phyloP scores from a whole-genome alignment of 176 grass and related monocot genomes.

The Cenchrus americanus region DNA sequence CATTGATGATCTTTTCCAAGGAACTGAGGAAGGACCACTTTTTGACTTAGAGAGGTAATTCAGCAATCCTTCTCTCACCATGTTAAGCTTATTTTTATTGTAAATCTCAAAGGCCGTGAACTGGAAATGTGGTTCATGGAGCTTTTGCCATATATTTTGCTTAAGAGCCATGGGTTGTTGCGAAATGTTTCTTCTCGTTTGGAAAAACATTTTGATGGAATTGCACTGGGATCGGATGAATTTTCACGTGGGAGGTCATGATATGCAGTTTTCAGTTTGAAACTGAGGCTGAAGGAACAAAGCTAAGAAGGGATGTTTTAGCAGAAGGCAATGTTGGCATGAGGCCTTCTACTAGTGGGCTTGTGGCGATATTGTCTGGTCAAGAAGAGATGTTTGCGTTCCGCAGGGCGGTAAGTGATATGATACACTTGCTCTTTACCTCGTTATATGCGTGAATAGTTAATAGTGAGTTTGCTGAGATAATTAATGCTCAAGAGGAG shows the following conservation, averaged over 20 bases:
- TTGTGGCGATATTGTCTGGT: slow-evolving; percentile 76
- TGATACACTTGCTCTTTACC: slow-evolving; percentile 7
- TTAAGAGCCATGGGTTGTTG: background rate
- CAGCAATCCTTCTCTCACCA: background rate
- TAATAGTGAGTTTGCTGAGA: background rate
- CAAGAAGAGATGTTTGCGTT: slow-evolving; percentile 93
- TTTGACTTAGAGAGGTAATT: slow-evolving; percentile 96
- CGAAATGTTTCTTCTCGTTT: background rate
- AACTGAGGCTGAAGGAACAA: slow-evolving; percentile 76
- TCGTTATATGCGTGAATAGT: background rate
- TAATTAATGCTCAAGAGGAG: background rate
- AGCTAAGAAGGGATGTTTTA: slow-evolving; percentile 76
- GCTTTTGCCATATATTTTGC: background rate
- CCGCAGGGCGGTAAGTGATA: slow-evolving; percentile 80
- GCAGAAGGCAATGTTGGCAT: slow-evolving; percentile 63
- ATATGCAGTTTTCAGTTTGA: slow-evolving; percentile 90
- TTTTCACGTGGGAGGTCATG: slow-evolving; percentile 9
- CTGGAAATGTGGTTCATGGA: background rate
- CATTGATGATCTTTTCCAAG: slow-evolving; percentile 95
- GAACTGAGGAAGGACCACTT: slow-evolving; percentile 87
- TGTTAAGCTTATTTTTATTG: background rate
- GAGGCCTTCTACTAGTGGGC: slow-evolving; percentile 53
- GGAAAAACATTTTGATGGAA: background rate
- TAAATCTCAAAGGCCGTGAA: background rate
- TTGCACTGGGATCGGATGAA: background rate